Conservation (phyloP, 139 green algal species). For the Ettlia oleoabundans region DNA sequence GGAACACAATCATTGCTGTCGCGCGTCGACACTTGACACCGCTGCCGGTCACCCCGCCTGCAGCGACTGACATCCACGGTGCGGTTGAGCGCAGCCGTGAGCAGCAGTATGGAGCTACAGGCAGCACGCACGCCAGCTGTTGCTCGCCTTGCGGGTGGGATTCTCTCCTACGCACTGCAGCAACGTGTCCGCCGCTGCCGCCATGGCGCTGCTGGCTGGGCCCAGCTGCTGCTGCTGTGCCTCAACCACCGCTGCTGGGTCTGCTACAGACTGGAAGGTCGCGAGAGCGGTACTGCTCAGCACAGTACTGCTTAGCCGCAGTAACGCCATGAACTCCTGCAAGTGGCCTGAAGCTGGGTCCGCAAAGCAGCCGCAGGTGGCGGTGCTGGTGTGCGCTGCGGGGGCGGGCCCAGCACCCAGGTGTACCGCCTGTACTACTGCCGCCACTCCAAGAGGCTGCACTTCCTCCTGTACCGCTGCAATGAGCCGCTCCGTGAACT, state of each 20-base stretch:
- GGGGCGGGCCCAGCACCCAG: slow-evolving; percentile 45
- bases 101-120: neutral
- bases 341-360: slow-evolving; percentile 13
- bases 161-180: slow-evolving; percentile 56
- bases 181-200: slow-evolving; percentile 43
- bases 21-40: too few relatives aligned
- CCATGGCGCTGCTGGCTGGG: slow-evolving; percentile 30
- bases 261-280: too few relatives aligned
- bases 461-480: slow-evolving; percentile 59
- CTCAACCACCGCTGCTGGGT: slow-evolving; percentile 1
- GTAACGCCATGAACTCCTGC: slow-evolving; percentile 63
- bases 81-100: neutral
- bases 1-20: too few relatives aligned
- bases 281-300: neutral
- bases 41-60: too few relatives aligned
- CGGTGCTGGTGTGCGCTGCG: slow-evolving; percentile 15
- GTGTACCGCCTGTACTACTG: slow-evolving; percentile 74
- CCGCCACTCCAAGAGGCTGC: slow-evolving; percentile 55
- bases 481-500: slow-evolving; percentile 59
- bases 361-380: slow-evolving; percentile 25
- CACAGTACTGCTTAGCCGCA: slow-evolving; percentile 38
- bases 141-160: slow-evolving; percentile 23
- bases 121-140: neutral
- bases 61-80: too few relatives aligned
- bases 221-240: slow-evolving; percentile 5